Conservation (phyloP, 1,139 yeast genomes). For the Saccharomyces hybrid region DNA sequence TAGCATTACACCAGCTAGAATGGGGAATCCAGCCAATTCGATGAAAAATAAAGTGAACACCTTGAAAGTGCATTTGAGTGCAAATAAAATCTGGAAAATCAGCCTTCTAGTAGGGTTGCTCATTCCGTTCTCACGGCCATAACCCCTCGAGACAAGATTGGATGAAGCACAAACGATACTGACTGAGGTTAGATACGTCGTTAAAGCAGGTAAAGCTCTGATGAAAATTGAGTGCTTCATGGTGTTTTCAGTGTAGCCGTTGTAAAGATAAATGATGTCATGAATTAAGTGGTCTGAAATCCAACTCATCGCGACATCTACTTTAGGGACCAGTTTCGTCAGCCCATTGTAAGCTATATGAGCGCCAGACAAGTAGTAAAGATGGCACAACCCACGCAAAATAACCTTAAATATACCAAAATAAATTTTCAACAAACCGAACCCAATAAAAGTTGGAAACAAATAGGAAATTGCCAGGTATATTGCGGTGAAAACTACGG, state of each 20-base stretch:
- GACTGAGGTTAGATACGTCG: constrained; percentile 43
- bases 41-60: constrained; percentile 67
- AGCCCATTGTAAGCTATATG: constrained; percentile 4
- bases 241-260: constrained; percentile 15
- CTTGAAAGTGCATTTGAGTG: constrained; percentile 55
- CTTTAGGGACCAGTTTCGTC: constrained; percentile 7
- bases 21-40: constrained; percentile 78
- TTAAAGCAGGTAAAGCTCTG: constrained; percentile 36
- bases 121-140: constrained; percentile 42
- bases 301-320: constrained; percentile 5
- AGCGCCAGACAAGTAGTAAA: background rate
- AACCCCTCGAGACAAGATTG: constrained; percentile 38
- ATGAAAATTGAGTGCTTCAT: constrained; percentile 19
- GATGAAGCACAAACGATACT: constrained; percentile 39
- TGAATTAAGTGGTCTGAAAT: constrained; percentile 5
- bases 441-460: constrained; percentile 49
- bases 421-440: constrained; percentile 17
- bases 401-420: constrained; percentile 9
- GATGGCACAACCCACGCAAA: constrained; percentile 12
- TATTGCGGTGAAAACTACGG: constrained; percentile 39
- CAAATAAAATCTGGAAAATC: constrained; percentile 46
- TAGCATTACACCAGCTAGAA: constrained; percentile 73
- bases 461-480: constrained; percentile 44
- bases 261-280: constrained; percentile 9
- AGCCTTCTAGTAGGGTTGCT: constrained; percentile 33